Evolutionary conservation across 1,284 basidiomycete species (phyloP), one percentile per base, ranked within the genome.

Genomic region (Lentinula novae-zelandiae): DNA sequence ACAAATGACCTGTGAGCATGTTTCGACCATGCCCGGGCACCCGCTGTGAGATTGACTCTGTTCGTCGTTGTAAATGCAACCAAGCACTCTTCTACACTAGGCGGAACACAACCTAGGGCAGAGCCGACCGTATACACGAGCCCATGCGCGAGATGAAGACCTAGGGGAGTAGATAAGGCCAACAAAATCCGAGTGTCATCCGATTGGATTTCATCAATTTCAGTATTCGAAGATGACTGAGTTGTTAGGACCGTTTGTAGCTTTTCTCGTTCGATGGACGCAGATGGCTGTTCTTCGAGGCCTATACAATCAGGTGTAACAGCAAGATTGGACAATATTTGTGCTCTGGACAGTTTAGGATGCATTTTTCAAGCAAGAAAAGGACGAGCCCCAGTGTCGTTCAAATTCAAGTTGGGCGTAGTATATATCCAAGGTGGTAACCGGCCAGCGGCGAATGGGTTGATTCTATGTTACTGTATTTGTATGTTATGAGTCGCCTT

Each of bases 11-110:
- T 73, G 63, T 84, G 83, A 2, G 77, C 76, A 64, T 86, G 84
- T 64, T 86, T 86, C 2, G 82, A 76, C 83, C 83, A 86, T 5
- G 84, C 84, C 31, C 82, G 76, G 2, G 82, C 80, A 10, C 84
- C 84, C 1, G 79, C 78, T 1, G 76, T 82, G 49, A 86, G 74
- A 2, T 79, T 76, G 20, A 71, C 78, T 36, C 67, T 78, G 62
- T 83, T 85, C 2, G 76, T 71, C 17, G 73, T 61, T 1, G 75
- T 67, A 67, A 83, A 86, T 1, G 83, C 81, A 15, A 70, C 65
- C 8, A 82, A 75, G 66, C 84, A 85, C 10, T 70, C 67, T 31
- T 78, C 72, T 2, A 63, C 64, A 0, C 76, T 72, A 0, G 81
- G 81, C 42, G 84, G 80, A 5, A 67, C 70, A 12, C 72, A 75